phyloP scores from a whole-genome alignment of 192 early-diverging fungal genomes.

The Coemansia reversa region DNA sequence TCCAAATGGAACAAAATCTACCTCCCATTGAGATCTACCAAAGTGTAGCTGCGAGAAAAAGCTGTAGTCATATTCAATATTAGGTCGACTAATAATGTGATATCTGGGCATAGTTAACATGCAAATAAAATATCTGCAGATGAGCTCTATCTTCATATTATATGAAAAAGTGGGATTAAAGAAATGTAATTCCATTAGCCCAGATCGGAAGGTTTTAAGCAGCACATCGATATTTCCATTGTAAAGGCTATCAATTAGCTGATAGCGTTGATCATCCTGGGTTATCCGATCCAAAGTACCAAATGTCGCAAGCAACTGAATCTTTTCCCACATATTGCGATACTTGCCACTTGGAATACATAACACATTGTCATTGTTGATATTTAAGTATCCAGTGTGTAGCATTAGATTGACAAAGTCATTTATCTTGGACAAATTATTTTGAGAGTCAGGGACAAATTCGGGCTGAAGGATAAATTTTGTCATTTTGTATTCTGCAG shows the following conservation, averaged over 20 bases:
- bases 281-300: neutral
- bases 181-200: neutral
- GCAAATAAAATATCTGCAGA: constrained; percentile 2
- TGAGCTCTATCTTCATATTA: neutral
- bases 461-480: constrained; percentile 1
- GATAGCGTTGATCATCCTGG: constrained; percentile 2
- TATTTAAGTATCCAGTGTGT: neutral
- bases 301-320: constrained; percentile 4
- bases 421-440: neutral
- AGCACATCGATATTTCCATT: neutral
- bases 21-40: neutral
- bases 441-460: neutral
- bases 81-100: neutral
- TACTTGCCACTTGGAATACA: neutral
- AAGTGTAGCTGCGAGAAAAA: neutral
- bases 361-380: neutral
- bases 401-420: neutral
- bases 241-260: constrained; percentile 10
- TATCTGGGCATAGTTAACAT: neutral
- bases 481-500: neutral
- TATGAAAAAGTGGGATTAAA: neutral
- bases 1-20: constrained; percentile 2
- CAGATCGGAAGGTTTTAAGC: neutral
- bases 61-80: neutral
- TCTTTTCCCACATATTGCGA: constrained; percentile 8